Conservation (phyloP, 768 basidiomycete genomes). For the Phanerochaete sordida region DNA sequence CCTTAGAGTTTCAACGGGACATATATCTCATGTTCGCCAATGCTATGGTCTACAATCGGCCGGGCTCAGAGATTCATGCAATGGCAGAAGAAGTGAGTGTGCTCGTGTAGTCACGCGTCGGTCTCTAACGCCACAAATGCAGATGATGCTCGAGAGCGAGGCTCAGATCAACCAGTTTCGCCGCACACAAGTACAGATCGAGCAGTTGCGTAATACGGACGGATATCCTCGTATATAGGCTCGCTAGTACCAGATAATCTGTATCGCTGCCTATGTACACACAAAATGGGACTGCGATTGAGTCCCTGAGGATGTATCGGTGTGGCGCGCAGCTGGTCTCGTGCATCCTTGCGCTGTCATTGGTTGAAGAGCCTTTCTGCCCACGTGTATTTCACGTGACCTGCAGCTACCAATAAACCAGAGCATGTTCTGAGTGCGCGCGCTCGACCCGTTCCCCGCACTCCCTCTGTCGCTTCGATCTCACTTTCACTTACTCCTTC, state of each 20-base stretch:
- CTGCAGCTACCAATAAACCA: constrained; percentile 5
- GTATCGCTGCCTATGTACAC: too few relatives aligned
- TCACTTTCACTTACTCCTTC: too few relatives aligned
- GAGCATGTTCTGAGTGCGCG: background rate
- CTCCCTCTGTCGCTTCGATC: background rate
- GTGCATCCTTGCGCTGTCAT: background rate
- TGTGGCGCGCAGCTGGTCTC: background rate
- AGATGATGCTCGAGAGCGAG: constrained; percentile 81
- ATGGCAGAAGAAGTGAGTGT: constrained; percentile 87
- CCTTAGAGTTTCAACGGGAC: constrained; percentile 87
- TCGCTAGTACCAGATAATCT: too few relatives aligned
- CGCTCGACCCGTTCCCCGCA: constrained; percentile 3
- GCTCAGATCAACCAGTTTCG: constrained; percentile 62
- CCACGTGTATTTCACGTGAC: constrained; percentile 17
- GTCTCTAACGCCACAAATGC: constrained; percentile 2
- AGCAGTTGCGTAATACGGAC: background rate
- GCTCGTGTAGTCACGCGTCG: background rate
- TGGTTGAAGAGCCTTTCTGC: background rate
- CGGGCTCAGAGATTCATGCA: constrained; percentile 77
- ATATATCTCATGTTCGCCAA: constrained; percentile 94
- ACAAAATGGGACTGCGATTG: too few relatives aligned
- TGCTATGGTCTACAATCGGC: constrained; percentile 94
- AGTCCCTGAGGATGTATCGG: too few relatives aligned
- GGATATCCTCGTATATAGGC: background rate
- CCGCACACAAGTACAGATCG: constrained; percentile 60